These are phyloP conservation scores for Globisporangium rhizosaccharum DNA, from an alignment of 352 stramenopile genomes.

Conservation along the genomic window DNA sequence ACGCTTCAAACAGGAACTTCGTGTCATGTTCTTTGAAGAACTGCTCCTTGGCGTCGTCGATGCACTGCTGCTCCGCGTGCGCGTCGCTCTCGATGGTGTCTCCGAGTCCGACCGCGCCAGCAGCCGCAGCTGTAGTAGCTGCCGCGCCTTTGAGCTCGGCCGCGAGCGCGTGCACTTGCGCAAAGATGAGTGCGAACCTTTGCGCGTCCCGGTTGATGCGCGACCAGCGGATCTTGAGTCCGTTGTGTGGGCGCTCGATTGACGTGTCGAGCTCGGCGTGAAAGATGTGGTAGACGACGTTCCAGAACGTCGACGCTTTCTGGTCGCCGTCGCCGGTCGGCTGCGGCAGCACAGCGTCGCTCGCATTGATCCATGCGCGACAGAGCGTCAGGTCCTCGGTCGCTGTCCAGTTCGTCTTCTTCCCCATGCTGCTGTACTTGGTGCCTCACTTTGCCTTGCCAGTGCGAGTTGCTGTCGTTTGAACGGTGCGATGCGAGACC, in stretches of 20 bases:
- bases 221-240: constrained; percentile 78
- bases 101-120: background rate
- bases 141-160: constrained; percentile 3
- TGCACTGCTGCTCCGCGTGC: constrained; percentile 35
- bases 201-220: constrained; percentile 78
- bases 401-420: constrained; percentile 75
- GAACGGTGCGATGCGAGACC: background rate
- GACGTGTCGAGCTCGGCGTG: constrained; percentile 52
- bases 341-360: constrained; percentile 35
- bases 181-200: constrained; percentile 52
- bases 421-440: constrained; percentile 42
- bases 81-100: constrained; percentile 9
- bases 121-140: background rate
- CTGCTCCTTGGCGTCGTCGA: constrained; percentile 48
- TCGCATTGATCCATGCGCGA: constrained; percentile 60
- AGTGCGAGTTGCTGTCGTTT: background rate
- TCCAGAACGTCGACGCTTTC: constrained; percentile 64
- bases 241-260: constrained; percentile 58
- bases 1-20: constrained; percentile 70
- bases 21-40: constrained; percentile 39
- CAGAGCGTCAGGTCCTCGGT: constrained; percentile 64
- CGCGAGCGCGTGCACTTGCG: constrained; percentile 24
- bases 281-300: constrained; percentile 56
- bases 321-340: constrained; percentile 27
- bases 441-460: too few relatives aligned